These are phyloP conservation scores for Phytophthora pini DNA, from an alignment of 352 stramenopile species.

Conservation along the genomic window DNA sequence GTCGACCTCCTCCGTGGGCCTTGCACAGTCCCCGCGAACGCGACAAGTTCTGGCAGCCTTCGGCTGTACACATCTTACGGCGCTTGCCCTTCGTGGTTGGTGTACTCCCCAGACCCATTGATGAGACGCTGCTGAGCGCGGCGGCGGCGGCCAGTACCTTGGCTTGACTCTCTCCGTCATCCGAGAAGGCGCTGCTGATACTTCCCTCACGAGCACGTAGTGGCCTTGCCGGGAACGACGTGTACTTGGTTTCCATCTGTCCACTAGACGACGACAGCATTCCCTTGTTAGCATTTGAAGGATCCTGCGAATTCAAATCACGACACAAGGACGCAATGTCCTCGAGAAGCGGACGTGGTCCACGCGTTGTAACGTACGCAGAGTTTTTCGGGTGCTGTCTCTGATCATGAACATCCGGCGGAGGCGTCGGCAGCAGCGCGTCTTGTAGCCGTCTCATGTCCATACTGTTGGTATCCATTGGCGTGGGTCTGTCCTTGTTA, in stretches of 20 bases:
- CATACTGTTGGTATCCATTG: constrained; percentile 67
- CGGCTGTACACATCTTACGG: constrained; percentile 81
- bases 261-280: constrained; percentile 27
- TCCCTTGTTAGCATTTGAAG: constrained; percentile 36
- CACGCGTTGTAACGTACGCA: constrained; percentile 59
- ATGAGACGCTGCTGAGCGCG: constrained; percentile 39
- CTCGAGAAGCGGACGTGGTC: constrained; percentile 65
- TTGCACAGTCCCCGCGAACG: constrained; percentile 83
- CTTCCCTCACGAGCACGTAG: constrained; percentile 41
- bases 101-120: constrained; percentile 24
- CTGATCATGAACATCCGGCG: constrained; percentile 63
- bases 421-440: constrained; percentile 74
- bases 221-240: constrained; percentile 26
- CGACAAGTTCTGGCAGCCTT: constrained; percentile 81
- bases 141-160: constrained; percentile 33
- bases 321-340: constrained; percentile 83
- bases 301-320: constrained; percentile 78
- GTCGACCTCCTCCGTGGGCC: constrained; percentile 72
- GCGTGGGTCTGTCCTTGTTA: constrained; percentile 77
- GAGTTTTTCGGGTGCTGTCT: constrained; percentile 66
- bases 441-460: constrained; percentile 79
- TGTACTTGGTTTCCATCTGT: constrained; percentile 38
- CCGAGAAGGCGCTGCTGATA: constrained; percentile 35
- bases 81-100: constrained; percentile 62
- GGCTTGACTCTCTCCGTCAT: constrained; percentile 40